Evolutionary conservation across 139 green algal genomes (phyloP), one percentile per base, ranked within the genome.

Genomic region (Tetraselmis chui): DNA sequence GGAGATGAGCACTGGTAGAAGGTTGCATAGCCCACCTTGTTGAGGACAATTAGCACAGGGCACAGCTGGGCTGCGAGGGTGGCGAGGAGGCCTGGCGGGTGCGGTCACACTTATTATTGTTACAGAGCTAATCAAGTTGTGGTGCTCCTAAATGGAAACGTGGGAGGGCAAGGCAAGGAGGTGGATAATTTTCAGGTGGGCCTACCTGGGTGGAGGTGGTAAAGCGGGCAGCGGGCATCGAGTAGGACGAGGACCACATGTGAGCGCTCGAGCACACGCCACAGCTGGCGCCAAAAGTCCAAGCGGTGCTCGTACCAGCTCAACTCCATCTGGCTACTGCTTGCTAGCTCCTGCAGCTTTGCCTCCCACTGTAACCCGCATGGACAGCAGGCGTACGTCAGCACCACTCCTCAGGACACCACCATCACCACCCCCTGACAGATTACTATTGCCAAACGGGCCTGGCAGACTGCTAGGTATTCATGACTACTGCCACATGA

Each of bases 281-380:
- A 94, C 59, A 94, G 85, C 88, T 94, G 87, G 18, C 91, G 81
- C 91, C 91, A 94, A 77, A 87, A 93, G 31, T 93, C 91, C 31
- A 94, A 59, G 2, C 87, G 86, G 2, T 84, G 79, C 84, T 94
- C 91, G 76, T 88, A 93, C 75, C 86, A 92, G 81, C 84, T 88
- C 32, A 93, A 58, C 31, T 30, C 78, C 28, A 29, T n/a, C 78
- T 67, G 5, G 45, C 78, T 67, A 23, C 28, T 22, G 28, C 30
- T 75, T 23, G 45, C 78, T 75, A 30, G 28, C 78, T 67, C 1
- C 28, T 59, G 28, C 30, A 81, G 25, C 5, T 31, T 24, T 31
- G 30, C 31, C 27, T 29, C 5, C 78, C 32, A 58, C 28, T 31
- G 28, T 59, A 74, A 29, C 23, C 24, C 31, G 58, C 24, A n/a